These are phyloP conservation scores for Geotrichum aggregatum DNA, from an alignment of 1,139 yeast genomes.

Conservation along the genomic window DNA sequence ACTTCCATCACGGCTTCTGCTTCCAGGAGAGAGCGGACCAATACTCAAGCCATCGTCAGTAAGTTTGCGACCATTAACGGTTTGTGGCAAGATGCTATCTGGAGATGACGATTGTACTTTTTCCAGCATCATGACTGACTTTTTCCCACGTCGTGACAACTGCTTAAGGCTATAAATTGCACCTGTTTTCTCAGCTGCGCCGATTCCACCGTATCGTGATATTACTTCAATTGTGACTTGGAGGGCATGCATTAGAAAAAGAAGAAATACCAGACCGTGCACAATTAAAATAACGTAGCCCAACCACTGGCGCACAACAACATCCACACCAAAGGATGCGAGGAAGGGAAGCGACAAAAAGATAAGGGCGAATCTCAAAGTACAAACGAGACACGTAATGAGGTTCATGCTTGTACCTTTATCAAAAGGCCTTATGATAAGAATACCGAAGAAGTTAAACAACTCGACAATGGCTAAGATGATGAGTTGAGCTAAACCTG, in stretches of 20 bases:
- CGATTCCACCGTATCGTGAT: slow-evolving; percentile 32
- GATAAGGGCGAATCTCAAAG: slow-evolving; percentile 30
- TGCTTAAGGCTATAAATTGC: slow-evolving; percentile 29
- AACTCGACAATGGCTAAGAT: slow-evolving; percentile 36
- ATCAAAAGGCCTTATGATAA: slow-evolving; percentile 34
- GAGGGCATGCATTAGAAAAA: slow-evolving; percentile 34
- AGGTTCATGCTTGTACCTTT: slow-evolving; percentile 36
- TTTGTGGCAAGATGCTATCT: neutral
- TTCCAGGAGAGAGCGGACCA: slow-evolving; percentile 11
- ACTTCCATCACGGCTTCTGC: neutral
- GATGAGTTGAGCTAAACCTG: slow-evolving; percentile 39
- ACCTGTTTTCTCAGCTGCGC: slow-evolving; percentile 24
- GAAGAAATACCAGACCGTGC: slow-evolving; percentile 34
- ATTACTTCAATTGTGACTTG: slow-evolving; percentile 35
- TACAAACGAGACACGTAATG: slow-evolving; percentile 26
- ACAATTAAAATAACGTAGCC: slow-evolving; percentile 36
- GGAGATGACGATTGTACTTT: neutral
- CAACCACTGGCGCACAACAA: slow-evolving; percentile 35
- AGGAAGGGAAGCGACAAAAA: slow-evolving; percentile 36
- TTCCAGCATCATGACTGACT: neutral
- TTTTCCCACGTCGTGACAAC: slow-evolving; percentile 26
- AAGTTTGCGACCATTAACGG: slow-evolving; percentile 4
- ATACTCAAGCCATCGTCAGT: neutral
- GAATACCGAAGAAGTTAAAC: slow-evolving; percentile 28
- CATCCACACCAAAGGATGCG: slow-evolving; percentile 26